Base-by-base conservation (phyloP, 495 filamentous ascomycete genomes). In the Pyrenopolyporus hunteri region DNA sequence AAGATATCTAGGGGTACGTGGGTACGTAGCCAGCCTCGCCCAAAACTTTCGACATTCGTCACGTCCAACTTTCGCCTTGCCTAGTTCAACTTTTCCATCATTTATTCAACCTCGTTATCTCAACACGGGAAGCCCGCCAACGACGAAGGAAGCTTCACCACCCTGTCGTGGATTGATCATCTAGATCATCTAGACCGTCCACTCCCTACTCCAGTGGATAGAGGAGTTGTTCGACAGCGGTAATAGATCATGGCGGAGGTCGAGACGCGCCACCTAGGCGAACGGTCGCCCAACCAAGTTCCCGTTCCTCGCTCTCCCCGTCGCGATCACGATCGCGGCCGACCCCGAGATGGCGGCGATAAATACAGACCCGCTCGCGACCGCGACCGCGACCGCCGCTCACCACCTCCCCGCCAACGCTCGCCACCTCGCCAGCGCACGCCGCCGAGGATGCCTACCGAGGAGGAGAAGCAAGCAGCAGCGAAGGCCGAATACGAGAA, bases 401-500 rank as follows among this genome's bases (percentile, higher is more conserved):
- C 37, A 49, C 59, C 58, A 32, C 54, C 57, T 53, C 31, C 52
- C 49, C 72, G 69, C 61, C 39, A 55, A 60, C 64, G 63, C 17
- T 53, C 39, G 33, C 58, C 63, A 43, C 55, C 68, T 33, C 69
- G 72, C 55, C 85, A 39, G 71, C 86, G 67, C 69, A 85, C 73
- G 74, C 82, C 47, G 48, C 83, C 74, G 1, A 76, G 71, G 17
- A 70, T 82, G 63, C 80, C 86, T 67, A 92, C 87, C 2, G 91
- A 90, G 62, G 89, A 91, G 63, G 85, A 96, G 70, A 96, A 96
- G 73, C 89, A 84, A 50, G 80, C 75, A 13, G 76, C 89, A 3
- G 90, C 92, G 14, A 93, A 94, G 70, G 89, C 89, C 23, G 93
- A 97, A 73, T 97, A 95, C 68, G 87, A 96, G 56, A 94, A 91